Conservation (phyloP, 2,329 filamentous ascomycete species). For the Arthroderma sp. region DNA sequence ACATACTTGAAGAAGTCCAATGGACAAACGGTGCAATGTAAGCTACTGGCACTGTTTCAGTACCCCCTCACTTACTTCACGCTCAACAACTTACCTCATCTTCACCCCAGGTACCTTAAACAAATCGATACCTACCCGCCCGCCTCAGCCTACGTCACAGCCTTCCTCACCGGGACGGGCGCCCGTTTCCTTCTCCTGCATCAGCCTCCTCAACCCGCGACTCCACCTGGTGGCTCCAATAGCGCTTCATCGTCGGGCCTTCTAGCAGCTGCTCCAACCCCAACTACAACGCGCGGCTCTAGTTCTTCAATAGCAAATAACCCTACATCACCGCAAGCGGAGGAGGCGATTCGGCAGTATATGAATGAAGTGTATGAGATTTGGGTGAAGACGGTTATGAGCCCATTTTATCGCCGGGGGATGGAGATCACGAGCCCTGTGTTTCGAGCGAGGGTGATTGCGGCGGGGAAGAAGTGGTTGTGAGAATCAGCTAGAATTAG, state of each 20-base stretch:
- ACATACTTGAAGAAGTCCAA: slow-evolving; percentile 92
- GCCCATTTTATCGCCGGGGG: slow-evolving; percentile 79
- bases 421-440: slow-evolving; percentile 76
- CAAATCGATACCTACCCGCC: slow-evolving; percentile 86
- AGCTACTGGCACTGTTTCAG: slow-evolving; percentile 14
- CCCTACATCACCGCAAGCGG: slow-evolving; percentile 75
- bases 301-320: slow-evolving; percentile 68
- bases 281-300: slow-evolving; percentile 30
- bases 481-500: slow-evolving; percentile 27
- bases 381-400: slow-evolving; percentile 96
- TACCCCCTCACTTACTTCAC: neutral
- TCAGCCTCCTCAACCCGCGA: slow-evolving; percentile 47
- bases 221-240: slow-evolving; percentile 14
- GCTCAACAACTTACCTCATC: slow-evolving; percentile 5
- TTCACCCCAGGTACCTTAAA: slow-evolving; percentile 65
- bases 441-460: slow-evolving; percentile 67
- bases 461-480: slow-evolving; percentile 85
- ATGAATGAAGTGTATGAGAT: slow-evolving; percentile 92
- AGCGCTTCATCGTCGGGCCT: slow-evolving; percentile 8
- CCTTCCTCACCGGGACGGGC: slow-evolving; percentile 85
- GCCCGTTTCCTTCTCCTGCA: slow-evolving; percentile 91
- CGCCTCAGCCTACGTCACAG: slow-evolving; percentile 77
- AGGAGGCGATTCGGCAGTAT: slow-evolving; percentile 91
- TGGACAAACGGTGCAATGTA: slow-evolving; percentile 81
- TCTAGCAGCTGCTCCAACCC: slow-evolving; percentile 12